These are phyloP conservation scores for Suillus lakei DNA, from an alignment of 768 basidiomycete genomes.

Conservation along the genomic window DNA sequence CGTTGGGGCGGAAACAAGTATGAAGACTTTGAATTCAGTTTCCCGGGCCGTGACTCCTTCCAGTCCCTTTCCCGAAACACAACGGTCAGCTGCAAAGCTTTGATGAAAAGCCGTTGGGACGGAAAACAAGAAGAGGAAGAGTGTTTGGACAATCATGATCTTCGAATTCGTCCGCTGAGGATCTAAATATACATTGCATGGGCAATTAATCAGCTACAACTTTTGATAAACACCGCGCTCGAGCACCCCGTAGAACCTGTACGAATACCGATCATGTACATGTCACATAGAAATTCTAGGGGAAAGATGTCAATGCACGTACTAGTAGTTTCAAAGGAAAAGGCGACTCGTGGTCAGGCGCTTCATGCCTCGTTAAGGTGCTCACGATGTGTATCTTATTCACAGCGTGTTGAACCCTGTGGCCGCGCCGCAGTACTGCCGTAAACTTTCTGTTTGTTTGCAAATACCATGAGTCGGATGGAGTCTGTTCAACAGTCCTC, in stretches of 20 bases:
- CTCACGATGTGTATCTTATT: conserved; percentile 1
- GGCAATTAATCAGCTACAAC: not conserved
- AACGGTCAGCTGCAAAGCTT: no score
- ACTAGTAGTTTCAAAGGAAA: not conserved
- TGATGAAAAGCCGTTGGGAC: no score
- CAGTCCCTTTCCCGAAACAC: no score
- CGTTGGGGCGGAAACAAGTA: not conserved
- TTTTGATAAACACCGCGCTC: no score
- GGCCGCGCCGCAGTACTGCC: not conserved
- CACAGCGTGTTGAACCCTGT: not conserved
- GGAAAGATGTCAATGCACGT: not conserved
- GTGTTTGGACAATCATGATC: no score
- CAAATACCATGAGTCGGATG: conserved; percentile 31
- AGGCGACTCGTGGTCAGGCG: not conserved
- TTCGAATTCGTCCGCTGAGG: not conserved
- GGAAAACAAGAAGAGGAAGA: no score
- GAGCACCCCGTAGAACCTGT: no score
- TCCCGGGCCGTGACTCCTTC: not conserved
- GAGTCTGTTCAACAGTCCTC: conserved; percentile 26
- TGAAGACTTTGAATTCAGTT: not conserved
- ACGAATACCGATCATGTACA: not conserved
- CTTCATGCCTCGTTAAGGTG: not conserved
- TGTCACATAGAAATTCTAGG: not conserved
- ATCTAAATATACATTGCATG: not conserved
- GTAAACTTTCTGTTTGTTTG: not conserved